These are phyloP conservation scores for Penicillium manginii DNA, from an alignment of 495 filamentous ascomycete genomes.

Conservation along the genomic window DNA sequence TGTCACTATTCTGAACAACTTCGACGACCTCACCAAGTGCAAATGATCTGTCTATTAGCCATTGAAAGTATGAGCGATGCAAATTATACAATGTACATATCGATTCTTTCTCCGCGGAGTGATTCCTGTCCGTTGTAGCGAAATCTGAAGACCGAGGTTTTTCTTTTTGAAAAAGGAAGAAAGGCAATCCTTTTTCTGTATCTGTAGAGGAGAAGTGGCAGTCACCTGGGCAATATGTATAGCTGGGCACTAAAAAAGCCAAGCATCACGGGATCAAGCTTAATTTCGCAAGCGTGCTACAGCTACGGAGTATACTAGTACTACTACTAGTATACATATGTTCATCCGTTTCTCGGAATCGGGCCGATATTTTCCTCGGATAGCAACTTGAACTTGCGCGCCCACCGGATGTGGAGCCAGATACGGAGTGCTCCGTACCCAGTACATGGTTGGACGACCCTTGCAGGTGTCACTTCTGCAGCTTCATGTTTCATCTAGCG, in stretches of 20 bases:
- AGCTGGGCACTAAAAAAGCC: background rate
- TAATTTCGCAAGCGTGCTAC: background rate
- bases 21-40: slow-evolving; percentile 68
- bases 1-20: slow-evolving; percentile 73
- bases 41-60: slow-evolving; percentile 51
- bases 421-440: background rate
- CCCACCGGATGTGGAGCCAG: too few species aligned
- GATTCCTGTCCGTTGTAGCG: slow-evolving; percentile 21
- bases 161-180: background rate
- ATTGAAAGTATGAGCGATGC: slow-evolving; percentile 13
- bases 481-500: background rate
- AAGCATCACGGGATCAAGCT: background rate
- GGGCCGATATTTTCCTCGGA: background rate
- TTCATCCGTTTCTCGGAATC: background rate
- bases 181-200: background rate
- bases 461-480: background rate
- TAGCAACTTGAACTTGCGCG: background rate
- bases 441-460: background rate
- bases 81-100: slow-evolving; percentile 38
- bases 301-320: too few species aligned
- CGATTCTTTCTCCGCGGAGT: slow-evolving; percentile 25
- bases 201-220: background rate
- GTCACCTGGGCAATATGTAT: background rate
- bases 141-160: slow-evolving; percentile 5
- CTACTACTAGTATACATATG: too few species aligned